phyloP scores from a whole-genome alignment of 345 rosid genomes.

The Eucalyptus pauciflora region DNA sequence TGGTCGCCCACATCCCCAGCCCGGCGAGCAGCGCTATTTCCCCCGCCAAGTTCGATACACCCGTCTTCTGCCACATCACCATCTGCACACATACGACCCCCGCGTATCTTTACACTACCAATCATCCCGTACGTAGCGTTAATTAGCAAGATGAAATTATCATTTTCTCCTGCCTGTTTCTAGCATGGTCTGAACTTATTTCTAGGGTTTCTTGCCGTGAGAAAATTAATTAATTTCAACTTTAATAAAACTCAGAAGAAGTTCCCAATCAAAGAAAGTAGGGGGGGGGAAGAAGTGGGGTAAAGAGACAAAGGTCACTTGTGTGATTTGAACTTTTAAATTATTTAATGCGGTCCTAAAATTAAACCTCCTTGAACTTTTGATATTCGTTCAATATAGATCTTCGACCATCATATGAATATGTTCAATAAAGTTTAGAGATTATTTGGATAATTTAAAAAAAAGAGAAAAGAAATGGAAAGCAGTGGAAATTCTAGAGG shows the following conservation, averaged over 20 bases:
- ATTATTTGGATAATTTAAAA: no score
- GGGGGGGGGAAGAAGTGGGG: background rate
- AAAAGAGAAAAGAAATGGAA: background rate
- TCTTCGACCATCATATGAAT: accelerated
- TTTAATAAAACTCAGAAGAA: background rate
- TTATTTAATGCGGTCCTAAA: no score
- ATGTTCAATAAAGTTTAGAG: background rate
- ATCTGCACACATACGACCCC: conserved; percentile 17
- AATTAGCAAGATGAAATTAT: background rate
- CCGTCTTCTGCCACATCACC: conserved; percentile 28
- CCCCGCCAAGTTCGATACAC: conserved; percentile 52
- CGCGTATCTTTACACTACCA: background rate
- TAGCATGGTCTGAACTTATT: background rate
- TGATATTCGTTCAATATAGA: background rate
- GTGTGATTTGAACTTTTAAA: background rate
- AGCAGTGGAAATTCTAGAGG: background rate
- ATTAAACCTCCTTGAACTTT: accelerated
- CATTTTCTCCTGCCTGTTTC: background rate
- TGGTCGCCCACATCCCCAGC: conserved; percentile 54
- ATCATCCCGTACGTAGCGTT: background rate
- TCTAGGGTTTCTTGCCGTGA: background rate
- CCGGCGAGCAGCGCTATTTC: conserved; percentile 55
- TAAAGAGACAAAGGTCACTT: no score
- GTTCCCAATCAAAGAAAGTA: background rate
- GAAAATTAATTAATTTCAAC: background rate